Base-by-base conservation (phyloP, 2,329 filamentous ascomycete species). In the Chalara sp. region DNA sequence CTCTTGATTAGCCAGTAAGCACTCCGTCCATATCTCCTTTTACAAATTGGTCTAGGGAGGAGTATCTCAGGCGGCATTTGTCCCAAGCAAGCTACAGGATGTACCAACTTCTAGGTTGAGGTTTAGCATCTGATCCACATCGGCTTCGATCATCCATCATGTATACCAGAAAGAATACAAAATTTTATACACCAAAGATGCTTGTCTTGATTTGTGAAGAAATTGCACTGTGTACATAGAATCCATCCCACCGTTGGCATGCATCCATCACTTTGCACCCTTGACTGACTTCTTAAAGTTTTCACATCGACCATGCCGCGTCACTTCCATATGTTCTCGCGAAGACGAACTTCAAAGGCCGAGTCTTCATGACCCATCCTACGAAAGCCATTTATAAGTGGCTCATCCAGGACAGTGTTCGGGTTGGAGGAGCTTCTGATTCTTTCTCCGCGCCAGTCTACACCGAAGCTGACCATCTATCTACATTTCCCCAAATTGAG, bases 381-480 rank as follows among this genome's bases (percentile, higher is more conserved):
- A 99, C 93, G 44, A 97, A 99, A 70, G 93, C 93, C 61, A 99
- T 99, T 67, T 99, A 99, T 79, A 97, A 97, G 72, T 97, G 93
- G 92, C 82, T 97, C 47, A 96, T 97, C 56, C 90, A 96, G 69
- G 93, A 99, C 70, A 95, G 90, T 59, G 89, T 99, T 43, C 85
- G 93, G 53, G 91, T 99, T 32, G 86, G 86, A 66, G 87, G 83
- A 63, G 83, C 79, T 5, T 81, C 80, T 7, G 44, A 53, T 39
- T 44, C 39, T 40, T 56, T 75, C 0, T 76, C 87, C 63, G 78
- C 93, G 76, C 76, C 89, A 65, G 82, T 97, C 44, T 99, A 96
- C 67, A 96, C 89, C 1, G 93, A 99, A 70, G 86, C 92, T 61
- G 93, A 99, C 65, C 91, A 97, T 68, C 77, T 96, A 31, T 90